phyloP scores from a whole-genome alignment of 495 filamentous ascomycete species.

The Podospora pseudoanserina region DNA sequence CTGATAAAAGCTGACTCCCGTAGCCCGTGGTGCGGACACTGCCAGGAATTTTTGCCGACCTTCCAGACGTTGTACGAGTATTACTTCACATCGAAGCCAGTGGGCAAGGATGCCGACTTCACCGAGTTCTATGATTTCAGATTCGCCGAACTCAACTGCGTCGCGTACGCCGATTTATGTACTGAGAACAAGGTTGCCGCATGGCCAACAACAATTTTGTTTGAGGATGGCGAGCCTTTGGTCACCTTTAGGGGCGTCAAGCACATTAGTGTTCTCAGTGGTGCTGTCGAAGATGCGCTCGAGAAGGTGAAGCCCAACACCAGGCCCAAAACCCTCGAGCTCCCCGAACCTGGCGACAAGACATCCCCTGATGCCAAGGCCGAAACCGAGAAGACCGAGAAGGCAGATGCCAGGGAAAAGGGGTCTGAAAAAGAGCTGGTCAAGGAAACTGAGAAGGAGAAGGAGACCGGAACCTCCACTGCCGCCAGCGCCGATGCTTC shows the following conservation, averaged over 20 bases:
- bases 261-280: conserved; percentile 57
- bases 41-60: conserved; percentile 71
- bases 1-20: conserved; percentile 15
- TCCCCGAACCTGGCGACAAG: conserved; percentile 40
- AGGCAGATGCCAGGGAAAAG: neutral
- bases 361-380: conserved; percentile 25
- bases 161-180: conserved; percentile 74
- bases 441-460: conserved; percentile 6
- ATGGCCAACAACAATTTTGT: conserved; percentile 76
- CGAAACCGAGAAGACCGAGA: neutral
- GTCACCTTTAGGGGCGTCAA: conserved; percentile 59
- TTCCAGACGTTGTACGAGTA: conserved; percentile 95
- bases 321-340: conserved; percentile 54
- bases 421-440: neutral
- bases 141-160: conserved; percentile 81
- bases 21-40: conserved; percentile 71
- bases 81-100: conserved; percentile 87
- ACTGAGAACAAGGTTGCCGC: conserved; percentile 55
- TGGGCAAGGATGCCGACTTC: conserved; percentile 41
- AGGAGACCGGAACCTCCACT: conserved; percentile 3
- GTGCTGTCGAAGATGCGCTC: conserved; percentile 70
- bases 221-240: conserved; percentile 70
- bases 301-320: conserved; percentile 78
- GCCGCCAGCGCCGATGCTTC: conserved; percentile 6
- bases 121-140: conserved; percentile 83